Evolutionary conservation across 2,329 filamentous ascomycete species (phyloP), one percentile per base, ranked within the genome.

Genomic region (Fusarium subglutinans): DNA sequence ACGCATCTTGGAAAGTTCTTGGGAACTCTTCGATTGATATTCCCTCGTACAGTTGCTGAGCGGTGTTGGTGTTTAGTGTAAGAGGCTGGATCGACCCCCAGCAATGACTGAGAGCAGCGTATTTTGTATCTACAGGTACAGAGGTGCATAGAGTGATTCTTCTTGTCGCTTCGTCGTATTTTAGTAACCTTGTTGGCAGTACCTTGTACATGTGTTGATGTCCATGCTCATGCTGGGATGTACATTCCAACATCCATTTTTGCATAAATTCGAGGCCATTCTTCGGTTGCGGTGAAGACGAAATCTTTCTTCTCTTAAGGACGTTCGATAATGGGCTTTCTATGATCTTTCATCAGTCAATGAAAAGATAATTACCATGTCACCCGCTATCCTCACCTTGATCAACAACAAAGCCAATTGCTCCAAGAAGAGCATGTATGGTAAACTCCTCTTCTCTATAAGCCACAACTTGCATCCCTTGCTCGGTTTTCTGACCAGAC

Each of bases 101-200:
- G 4, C 11, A 64, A n/a, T 64, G 62, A 6, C 56, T 40, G 0
- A 61, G 55, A 14, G 30, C 62, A 8, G 33, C 56, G 8, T 61
- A 64, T 0, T 6, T 12, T 30, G 8, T 14, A 6, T 20, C 14
- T 4, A 3, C 2, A 1, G 38, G 24, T 8, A 28, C 2, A 1
- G 17, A 33, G 8, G 30, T 44, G 1, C 55, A 38, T 0, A 44
- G 14, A 0, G 3, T 14, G 3, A 40, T 8, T 5, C 4, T n/a
- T 6, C 4, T 18, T 15, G 1, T 20, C 8, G 14, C 3, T 8
- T 33, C 8, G 1, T 44, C 28, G 8, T 51, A 44, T 9, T 10
- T 15, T 2, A 60, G 22, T 2, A 43, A 14, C 2, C 61, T 45
- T 18, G 61, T 22, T 3, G 24, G 55, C 0, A 61, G 9, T 5